Base-by-base conservation (phyloP, 805 yeast genomes). In the Candida nemodendra region DNA sequence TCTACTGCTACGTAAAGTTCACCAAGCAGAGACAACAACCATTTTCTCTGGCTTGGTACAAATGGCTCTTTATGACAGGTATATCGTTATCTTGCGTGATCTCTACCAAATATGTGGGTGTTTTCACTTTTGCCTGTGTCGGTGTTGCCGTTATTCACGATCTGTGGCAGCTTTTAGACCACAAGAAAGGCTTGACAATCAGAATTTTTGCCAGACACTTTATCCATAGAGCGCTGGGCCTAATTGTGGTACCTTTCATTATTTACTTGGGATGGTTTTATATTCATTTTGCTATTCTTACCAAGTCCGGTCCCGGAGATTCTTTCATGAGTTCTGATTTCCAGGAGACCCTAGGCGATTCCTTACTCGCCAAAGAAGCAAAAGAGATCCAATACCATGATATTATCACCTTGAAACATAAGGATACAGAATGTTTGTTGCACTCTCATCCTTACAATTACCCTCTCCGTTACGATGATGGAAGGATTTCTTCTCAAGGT, bases 21-120 rank as follows among this genome's bases (percentile, higher is more conserved):
- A 80, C 83, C 56, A 78, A 78, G 48, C 81, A 77, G 57, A 76
- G 93, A 55, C 65, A 63, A 33, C 52, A 54, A 16, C 86, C 98
- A 9, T 91, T 87, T 59, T 56, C 85, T 12, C 50, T 50, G 27
- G 46, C 68, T 38, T 93, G 99, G 99, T 86, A 93, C 81, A 65
- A 68, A 34, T 93, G 99, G 99, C 72, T 93, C 32, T 57, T 72
- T 18, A 62, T 77, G 30, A 91, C 98, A 5, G 99, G 99, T 27
- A 68, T 87, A 7, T 72, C 91, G 1, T 73, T 93, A 41, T 87
- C 97, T 0, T 81, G 91, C 59, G 97, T 93, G 22, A 91, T 93
- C 42, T 84, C 96, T 30, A 93, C 97, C 41, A 93, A 93, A 60
- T 90, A 93, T 62, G 96, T 93, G 29, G 99, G 99, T 62, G 84